Conservation (phyloP, 1,139 yeast species). For the Pichia sp. region DNA sequence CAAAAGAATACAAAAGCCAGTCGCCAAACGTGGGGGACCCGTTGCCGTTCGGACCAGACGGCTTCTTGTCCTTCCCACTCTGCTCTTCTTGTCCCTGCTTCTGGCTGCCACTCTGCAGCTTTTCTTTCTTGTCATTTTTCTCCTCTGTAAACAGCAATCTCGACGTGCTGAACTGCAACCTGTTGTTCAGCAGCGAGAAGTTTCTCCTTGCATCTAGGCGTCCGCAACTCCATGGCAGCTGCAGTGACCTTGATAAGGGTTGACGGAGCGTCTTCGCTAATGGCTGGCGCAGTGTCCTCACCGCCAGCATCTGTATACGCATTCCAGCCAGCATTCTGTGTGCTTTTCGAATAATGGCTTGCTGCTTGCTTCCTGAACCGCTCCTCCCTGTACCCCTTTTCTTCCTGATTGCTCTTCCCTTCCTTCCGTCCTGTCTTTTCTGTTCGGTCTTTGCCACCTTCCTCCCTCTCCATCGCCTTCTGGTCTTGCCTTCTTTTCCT, state of each 20-base stretch:
- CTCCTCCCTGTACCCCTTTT: neutral
- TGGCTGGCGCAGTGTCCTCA: neutral
- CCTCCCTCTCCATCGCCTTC: neutral
- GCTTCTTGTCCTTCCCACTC: neutral
- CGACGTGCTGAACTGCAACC: slow-evolving; percentile 6
- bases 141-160: neutral
- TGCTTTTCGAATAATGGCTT: neutral
- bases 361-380: neutral
- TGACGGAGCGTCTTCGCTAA: neutral
- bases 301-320: slow-evolving; percentile 1
- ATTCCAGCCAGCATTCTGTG: neutral
- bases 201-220: neutral
- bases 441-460: neutral
- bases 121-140: slow-evolving; percentile 11
- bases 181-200: slow-evolving; percentile 12
- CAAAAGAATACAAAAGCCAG: slow-evolving; percentile 20
- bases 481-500: neutral
- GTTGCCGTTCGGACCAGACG: neutral
- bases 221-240: neutral
- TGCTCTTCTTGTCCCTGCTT: neutral
- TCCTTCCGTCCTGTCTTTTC: neutral
- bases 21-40: slow-evolving; percentile 11
- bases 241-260: neutral
- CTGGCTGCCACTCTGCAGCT: slow-evolving; percentile 12
- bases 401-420: neutral